Percentiles rank a stretch among this genome's conserved stretches.
phyloP scores from a whole-genome alignment of 1,284 basidiomycete species.

The Bjerkandera adusta region DNA sequence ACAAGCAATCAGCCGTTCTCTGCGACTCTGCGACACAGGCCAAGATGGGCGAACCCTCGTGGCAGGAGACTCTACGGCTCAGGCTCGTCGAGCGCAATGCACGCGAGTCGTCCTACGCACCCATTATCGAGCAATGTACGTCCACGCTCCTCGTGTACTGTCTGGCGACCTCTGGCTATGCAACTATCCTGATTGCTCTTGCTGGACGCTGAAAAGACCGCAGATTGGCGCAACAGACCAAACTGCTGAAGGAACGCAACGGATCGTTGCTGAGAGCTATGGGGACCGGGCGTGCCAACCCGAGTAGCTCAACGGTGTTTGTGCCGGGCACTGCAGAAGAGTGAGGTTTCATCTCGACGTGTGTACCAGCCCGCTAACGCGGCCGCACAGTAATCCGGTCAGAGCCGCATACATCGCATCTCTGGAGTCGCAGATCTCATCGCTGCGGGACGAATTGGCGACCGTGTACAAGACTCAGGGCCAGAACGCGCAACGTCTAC shows the following conservation, averaged over 20 bases:
- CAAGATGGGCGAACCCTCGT: constrained; percentile 73
- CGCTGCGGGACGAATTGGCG: constrained; percentile 86
- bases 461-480: constrained; percentile 96
- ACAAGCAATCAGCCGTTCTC: background rate
- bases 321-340: constrained; percentile 71
- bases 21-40: constrained; percentile 9
- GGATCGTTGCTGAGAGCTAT: constrained; percentile 79
- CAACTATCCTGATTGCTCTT: constrained; percentile 21
- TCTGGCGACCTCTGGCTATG: constrained; percentile 18
- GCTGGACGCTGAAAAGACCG: constrained; percentile 60
- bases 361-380: constrained; percentile 19
- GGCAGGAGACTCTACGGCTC: constrained; percentile 76
- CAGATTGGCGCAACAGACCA: constrained; percentile 85
- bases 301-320: constrained; percentile 60
- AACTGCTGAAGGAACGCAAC: constrained; percentile 88
- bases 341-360: constrained; percentile 39
- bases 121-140: constrained; percentile 88
- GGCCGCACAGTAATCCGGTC: constrained; percentile 66
- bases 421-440: constrained; percentile 90
- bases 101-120: constrained; percentile 72
- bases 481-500: constrained; percentile 89
- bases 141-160: constrained; percentile 19
- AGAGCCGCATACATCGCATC: constrained; percentile 86
- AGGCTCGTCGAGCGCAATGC: constrained; percentile 77
- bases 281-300: constrained; percentile 63